phyloP scores from a whole-genome alignment of 2,329 filamentous ascomycete species.

The Epichloe sylvatica region DNA sequence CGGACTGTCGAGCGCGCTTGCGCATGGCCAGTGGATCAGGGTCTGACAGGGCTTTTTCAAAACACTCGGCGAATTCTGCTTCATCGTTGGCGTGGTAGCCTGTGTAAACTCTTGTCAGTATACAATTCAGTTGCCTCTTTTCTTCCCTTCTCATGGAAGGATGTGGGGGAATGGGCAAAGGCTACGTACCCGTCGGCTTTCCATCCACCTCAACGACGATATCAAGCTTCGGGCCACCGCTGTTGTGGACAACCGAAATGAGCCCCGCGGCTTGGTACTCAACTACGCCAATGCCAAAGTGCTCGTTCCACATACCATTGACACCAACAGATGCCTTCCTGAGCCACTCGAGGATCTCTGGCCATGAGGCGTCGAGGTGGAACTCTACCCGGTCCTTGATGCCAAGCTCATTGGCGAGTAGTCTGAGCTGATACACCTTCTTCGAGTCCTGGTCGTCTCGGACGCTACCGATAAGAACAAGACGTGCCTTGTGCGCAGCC shows the following conservation, averaged over 20 bases:
- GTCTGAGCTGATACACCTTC: conserved; percentile 73
- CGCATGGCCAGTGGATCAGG: conserved; percentile 64
- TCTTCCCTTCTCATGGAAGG: not conserved
- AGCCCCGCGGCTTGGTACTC: conserved; percentile 95
- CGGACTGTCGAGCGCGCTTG: conserved; percentile 59
- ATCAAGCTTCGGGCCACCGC: conserved; percentile 82
- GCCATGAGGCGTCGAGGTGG: conserved; percentile 80
- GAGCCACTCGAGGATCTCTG: conserved; percentile 69
- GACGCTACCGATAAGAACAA: conserved; percentile 87
- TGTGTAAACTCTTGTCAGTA: conserved; percentile 12
- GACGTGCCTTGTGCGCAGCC: conserved; percentile 42
- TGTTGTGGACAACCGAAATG: conserved; percentile 85
- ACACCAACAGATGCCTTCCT: conserved; percentile 68
- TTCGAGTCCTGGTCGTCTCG: conserved; percentile 68
- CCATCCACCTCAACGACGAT: conserved; percentile 77
- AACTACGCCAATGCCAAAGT: conserved; percentile 96
- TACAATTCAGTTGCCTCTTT: not conserved
- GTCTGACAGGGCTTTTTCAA: conserved; percentile 60
- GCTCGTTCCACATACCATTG: conserved; percentile 99
- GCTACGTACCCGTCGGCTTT: conserved; percentile 52
- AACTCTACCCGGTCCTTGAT: conserved; percentile 80
- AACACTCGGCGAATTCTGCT: conserved; percentile 67
- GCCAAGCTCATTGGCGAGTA: conserved; percentile 73
- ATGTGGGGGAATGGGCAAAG: too few relatives aligned
- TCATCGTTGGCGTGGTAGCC: conserved; percentile 76